A percentile compares a stretch with the other conserved stretches of the same genome.
Evolutionary conservation across 2,329 filamentous ascomycete species (phyloP).

Genomic region (Cadophora gregata): DNA sequence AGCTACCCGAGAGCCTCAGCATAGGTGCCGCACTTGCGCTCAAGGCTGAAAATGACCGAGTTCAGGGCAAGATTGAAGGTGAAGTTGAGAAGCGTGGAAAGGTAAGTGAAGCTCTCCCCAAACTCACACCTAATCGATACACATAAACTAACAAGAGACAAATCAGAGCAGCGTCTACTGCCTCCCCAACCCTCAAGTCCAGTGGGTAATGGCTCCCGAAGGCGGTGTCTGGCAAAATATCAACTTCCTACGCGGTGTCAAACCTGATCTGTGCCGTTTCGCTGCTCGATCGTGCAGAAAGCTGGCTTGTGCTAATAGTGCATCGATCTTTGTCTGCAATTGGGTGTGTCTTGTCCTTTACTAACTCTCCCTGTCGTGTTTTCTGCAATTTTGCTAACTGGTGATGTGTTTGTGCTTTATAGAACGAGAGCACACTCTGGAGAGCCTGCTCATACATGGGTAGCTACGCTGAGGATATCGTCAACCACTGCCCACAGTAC

Average conservation of each 20-base stretch:
- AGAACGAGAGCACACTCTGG: neutral
- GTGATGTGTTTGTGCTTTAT: neutral
- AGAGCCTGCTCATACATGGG: slow-evolving; percentile 10
- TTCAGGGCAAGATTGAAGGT: neutral
- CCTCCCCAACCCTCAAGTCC: neutral
- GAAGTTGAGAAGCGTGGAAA: slow-evolving; percentile 4
- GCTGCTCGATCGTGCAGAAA: neutral
- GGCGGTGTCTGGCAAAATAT: neutral
- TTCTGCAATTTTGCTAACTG: neutral
- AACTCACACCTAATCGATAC: neutral
- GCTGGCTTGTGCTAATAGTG: neutral
- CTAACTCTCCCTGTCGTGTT: neutral
- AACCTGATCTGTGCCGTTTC: neutral
- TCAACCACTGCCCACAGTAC: slow-evolving; percentile 2
- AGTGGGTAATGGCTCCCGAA: neutral
- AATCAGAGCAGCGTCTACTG: neutral
- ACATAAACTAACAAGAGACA: neutral
- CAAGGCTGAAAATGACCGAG: neutral
- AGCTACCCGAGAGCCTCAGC: neutral
- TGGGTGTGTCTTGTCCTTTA: neutral
- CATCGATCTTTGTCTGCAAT: neutral
- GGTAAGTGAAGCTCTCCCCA: neutral
- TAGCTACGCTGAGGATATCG: slow-evolving; percentile 1
- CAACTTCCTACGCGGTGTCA: neutral
- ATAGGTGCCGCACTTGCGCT: neutral